Percentiles rank a stretch among this genome's conserved stretches.
phyloP scores from a whole-genome alignment of 73 alveolate genomes.

The Uronychia binucleata region DNA sequence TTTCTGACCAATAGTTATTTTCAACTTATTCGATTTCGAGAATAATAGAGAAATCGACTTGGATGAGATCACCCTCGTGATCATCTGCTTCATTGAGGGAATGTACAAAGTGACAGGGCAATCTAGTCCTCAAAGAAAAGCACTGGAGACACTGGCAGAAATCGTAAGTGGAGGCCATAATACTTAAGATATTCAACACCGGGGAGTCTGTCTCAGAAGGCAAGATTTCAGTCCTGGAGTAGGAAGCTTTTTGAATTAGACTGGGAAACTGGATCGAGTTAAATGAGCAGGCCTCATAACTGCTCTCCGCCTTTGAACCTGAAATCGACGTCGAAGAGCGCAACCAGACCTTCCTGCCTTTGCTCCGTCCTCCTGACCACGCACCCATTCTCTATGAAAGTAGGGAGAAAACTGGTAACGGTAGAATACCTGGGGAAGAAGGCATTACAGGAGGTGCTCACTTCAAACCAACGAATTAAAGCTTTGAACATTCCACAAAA shows the following conservation, averaged over 20 bases:
- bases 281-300: slow-evolving; percentile 25
- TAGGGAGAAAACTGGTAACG: not conserved
- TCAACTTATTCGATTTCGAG: slow-evolving; percentile 12
- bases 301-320: slow-evolving; percentile 37
- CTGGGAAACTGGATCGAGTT: slow-evolving; percentile 44
- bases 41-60: slow-evolving; percentile 16
- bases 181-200: slow-evolving; percentile 19
- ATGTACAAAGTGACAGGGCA: slow-evolving; percentile 22
- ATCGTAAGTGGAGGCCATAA: not conserved
- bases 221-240: slow-evolving; percentile 32
- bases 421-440: slow-evolving; percentile 26
- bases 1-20: not conserved
- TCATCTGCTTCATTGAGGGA: slow-evolving; percentile 39
- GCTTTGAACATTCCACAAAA: no score
- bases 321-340: slow-evolving; percentile 34
- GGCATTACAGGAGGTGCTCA: slow-evolving; percentile 8
- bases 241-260: not conserved
- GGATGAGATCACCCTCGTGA: slow-evolving; percentile 32
- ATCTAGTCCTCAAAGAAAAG: not conserved
- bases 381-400: slow-evolving; percentile 13
- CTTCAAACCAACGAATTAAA: no score
- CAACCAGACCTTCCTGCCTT: slow-evolving; percentile 11
- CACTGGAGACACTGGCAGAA: slow-evolving; percentile 29
- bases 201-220: slow-evolving; percentile 53
- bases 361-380: slow-evolving; percentile 10